A percentile compares a stretch with the other conserved stretches of the same genome.
Evolutionary conservation across 2,329 filamentous ascomycete genomes (phyloP).

Genomic region (Talaromyces sp.): DNA sequence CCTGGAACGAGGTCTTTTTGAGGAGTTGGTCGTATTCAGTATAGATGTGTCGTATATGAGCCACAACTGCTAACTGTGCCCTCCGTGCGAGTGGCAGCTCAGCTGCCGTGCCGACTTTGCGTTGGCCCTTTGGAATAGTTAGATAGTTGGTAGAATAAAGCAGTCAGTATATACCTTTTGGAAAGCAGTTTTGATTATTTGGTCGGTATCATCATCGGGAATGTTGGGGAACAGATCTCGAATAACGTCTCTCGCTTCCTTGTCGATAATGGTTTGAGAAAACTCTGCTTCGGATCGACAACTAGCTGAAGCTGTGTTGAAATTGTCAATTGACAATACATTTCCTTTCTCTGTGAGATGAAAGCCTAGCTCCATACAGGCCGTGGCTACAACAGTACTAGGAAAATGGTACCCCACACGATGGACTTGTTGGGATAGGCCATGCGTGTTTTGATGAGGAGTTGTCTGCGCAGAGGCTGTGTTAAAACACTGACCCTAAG

Average conservation of each 20-base stretch:
- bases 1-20: conserved; percentile 48
- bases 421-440: conserved; percentile 57
- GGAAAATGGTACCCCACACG: conserved; percentile 62
- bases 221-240: conserved; percentile 61
- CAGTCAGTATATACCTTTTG: conserved; percentile 44
- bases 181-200: conserved; percentile 59
- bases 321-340: conserved; percentile 35
- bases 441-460: conserved; percentile 46
- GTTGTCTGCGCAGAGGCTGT: conserved; percentile 36
- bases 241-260: conserved; percentile 56
- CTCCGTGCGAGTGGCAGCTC: conserved; percentile 52
- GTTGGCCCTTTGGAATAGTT: conserved; percentile 42
- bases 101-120: conserved; percentile 54
- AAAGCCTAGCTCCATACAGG: conserved; percentile 47
- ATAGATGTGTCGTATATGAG: conserved; percentile 59
- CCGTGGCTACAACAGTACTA: conserved; percentile 53
- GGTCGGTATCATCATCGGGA: conserved; percentile 52
- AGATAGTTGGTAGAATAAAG: conserved; percentile 15
- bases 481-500: background rate
- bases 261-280: conserved; percentile 46
- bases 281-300: conserved; percentile 26
- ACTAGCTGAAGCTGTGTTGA: conserved; percentile 20
- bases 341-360: conserved; percentile 45
- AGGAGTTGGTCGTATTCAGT: conserved; percentile 60
- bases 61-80: conserved; percentile 58